Evolutionary conservation across 208 protist species (phyloP).

Genomic region (Phytomonas sp.): DNA sequence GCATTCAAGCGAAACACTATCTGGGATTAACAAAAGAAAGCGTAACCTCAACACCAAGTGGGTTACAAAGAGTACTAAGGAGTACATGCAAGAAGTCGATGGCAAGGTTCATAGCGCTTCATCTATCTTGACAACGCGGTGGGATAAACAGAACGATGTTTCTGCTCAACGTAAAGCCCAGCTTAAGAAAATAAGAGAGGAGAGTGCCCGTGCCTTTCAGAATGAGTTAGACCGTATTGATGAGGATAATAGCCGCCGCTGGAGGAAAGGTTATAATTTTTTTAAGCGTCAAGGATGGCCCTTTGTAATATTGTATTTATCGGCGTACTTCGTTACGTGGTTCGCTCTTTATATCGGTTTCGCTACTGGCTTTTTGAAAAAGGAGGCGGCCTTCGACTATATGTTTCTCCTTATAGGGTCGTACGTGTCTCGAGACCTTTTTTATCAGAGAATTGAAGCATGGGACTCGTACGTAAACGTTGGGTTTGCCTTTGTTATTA

Average conservation of each 20-base stretch:
- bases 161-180: slow-evolving; percentile 13
- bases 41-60: slow-evolving; percentile 28
- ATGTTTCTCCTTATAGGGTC: slow-evolving; percentile 47
- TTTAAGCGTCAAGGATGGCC: slow-evolving; percentile 75
- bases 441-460: slow-evolving; percentile 65
- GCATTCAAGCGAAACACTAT: slow-evolving; percentile 54
- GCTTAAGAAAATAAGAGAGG: slow-evolving; percentile 24
- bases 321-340: slow-evolving; percentile 47
- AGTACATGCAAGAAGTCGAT: slow-evolving; percentile 75
- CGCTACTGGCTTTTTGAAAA: slow-evolving; percentile 46
- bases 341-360: slow-evolving; percentile 64
- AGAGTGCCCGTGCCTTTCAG: slow-evolving; percentile 53
- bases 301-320: slow-evolving; percentile 57
- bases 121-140: slow-evolving; percentile 17
- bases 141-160: slow-evolving; percentile 20
- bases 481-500: slow-evolving; percentile 86
- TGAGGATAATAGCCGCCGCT: slow-evolving; percentile 44
- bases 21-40: slow-evolving; percentile 63
- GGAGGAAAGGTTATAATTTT: slow-evolving; percentile 54
- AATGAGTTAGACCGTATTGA: slow-evolving; percentile 67
- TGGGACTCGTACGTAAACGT: slow-evolving; percentile 82
- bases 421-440: slow-evolving; percentile 61
- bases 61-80: slow-evolving; percentile 84
- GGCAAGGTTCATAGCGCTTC: slow-evolving; percentile 16
- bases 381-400: slow-evolving; percentile 69